These are phyloP conservation scores for Saturnispora serradocipensis DNA, from an alignment of 805 yeast species.

Conservation along the genomic window DNA sequence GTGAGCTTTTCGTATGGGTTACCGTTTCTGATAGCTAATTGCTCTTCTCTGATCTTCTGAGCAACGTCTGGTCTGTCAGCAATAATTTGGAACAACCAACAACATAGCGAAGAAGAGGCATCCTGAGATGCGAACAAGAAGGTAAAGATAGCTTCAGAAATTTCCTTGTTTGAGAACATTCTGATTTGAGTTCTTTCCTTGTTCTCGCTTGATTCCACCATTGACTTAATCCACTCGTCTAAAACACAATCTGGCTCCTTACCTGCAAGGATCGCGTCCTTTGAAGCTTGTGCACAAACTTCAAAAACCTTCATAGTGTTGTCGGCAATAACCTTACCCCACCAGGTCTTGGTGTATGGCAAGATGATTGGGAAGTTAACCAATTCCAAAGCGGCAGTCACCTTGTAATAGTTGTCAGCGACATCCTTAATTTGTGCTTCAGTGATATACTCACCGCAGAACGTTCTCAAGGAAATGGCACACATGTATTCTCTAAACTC, in stretches of 20 bases:
- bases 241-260: conserved; percentile 80
- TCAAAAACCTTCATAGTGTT: conserved; percentile 89
- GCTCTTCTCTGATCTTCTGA: conserved; percentile 85
- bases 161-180: conserved; percentile 82
- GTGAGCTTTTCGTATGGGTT: conserved; percentile 56
- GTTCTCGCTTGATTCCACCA: conserved; percentile 39
- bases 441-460: conserved; percentile 92
- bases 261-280: conserved; percentile 65
- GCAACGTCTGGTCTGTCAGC: conserved; percentile 93
- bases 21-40: conserved; percentile 68
- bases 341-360: conserved; percentile 97
- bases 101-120: conserved; percentile 93
- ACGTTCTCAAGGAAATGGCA: conserved; percentile 85
- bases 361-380: conserved; percentile 96
- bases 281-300: conserved; percentile 80
- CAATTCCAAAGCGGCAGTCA: conserved; percentile 93
- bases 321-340: conserved; percentile 89
- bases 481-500: conserved; percentile 94
- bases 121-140: conserved; percentile 97
- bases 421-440: conserved; percentile 81
- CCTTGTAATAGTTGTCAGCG: conserved; percentile 85
- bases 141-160: conserved; percentile 93
- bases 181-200: conserved; percentile 49
- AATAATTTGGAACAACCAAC: conserved; percentile 95
- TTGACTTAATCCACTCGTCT: conserved; percentile 90